Conservation (phyloP, 116 monocot genomes). For the Phalaenopsis hybrid region DNA sequence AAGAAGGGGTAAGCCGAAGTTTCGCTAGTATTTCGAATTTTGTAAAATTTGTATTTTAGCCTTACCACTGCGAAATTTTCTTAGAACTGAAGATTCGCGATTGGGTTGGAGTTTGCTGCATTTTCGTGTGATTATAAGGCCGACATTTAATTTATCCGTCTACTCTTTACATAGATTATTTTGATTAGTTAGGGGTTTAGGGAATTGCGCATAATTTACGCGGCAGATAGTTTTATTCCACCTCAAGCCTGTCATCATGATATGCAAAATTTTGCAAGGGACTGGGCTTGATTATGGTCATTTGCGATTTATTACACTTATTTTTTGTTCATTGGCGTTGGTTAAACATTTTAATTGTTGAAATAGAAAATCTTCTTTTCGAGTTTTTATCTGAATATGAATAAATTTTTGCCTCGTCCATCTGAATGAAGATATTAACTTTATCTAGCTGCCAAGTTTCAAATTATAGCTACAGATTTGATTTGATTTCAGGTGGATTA, state of each 20-base stretch:
- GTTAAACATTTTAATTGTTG: conserved; percentile 1
- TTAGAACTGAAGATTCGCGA: background rate
- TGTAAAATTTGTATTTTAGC: background rate
- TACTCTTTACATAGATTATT: background rate
- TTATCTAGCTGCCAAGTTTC: background rate
- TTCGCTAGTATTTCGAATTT: background rate
- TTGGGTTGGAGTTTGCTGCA: conserved; percentile 1
- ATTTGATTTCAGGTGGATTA: conserved; percentile 14
- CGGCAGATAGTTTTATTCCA: background rate
- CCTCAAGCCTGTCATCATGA: background rate
- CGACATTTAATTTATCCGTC: background rate
- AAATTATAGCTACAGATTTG: background rate
- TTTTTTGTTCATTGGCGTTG: background rate
- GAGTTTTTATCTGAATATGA: background rate
- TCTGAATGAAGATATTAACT: background rate
- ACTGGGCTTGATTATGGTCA: background rate
- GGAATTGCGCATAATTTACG: background rate
- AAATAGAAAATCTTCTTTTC: background rate
- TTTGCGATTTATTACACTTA: background rate
- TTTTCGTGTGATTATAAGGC: no score
- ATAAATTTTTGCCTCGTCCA: background rate
- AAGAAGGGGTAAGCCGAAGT: background rate
- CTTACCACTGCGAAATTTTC: no score
- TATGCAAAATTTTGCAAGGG: background rate
- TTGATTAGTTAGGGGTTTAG: background rate